These are phyloP conservation scores for apple (Malus domestica) DNA, from an alignment of 306 rosid species.

Conservation along the genomic window DNA sequence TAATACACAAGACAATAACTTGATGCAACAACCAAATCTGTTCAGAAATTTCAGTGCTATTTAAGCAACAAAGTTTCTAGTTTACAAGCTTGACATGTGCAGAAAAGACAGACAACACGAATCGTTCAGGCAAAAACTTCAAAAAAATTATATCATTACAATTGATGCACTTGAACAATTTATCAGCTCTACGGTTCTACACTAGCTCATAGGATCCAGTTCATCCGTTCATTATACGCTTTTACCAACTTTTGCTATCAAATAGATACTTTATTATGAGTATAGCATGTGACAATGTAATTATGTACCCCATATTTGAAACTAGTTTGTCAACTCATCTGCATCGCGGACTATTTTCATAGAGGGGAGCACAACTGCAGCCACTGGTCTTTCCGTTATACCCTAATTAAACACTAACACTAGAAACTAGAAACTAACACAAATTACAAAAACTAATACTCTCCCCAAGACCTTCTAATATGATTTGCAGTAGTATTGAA, in stretches of 20 bases:
- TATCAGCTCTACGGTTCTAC: background rate
- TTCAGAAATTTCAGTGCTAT: background rate
- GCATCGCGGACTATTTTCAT: conserved; percentile 63
- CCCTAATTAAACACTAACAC: too few species aligned
- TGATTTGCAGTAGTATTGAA: background rate
- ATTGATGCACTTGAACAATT: background rate
- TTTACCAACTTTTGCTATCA: background rate
- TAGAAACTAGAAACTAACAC: too few species aligned
- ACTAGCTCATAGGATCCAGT: background rate
- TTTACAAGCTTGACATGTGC: background rate
- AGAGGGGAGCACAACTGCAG: conserved; percentile 75
- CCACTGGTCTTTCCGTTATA: conserved; percentile 45
- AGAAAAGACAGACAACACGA: background rate
- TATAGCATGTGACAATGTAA: background rate
- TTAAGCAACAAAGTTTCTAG: background rate
- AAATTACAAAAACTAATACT: background rate
- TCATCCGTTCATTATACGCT: background rate
- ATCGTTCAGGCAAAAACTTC: background rate
- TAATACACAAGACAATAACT: background rate
- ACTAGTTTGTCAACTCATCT: conserved; percentile 38
- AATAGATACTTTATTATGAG: background rate
- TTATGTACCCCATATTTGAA: background rate
- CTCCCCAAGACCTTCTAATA: background rate
- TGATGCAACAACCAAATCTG: background rate
- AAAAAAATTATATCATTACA: background rate